phyloP scores from a whole-genome alignment of 768 basidiomycete species.

The Bullera alba region DNA sequence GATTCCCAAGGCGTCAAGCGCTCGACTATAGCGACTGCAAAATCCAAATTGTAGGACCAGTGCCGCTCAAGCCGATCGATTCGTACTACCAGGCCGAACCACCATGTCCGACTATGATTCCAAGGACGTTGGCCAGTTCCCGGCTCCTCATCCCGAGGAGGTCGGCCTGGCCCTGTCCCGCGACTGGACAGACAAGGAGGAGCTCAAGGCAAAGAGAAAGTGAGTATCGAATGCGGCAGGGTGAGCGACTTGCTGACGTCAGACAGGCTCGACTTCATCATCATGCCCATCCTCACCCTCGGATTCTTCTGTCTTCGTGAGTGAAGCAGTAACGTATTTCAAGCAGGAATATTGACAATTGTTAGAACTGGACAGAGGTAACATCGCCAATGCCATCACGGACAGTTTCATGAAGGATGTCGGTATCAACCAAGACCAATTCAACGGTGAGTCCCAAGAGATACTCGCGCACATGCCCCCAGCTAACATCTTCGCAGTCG shows the following conservation, averaged over 20 bases:
- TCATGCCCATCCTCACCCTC: conserved; percentile 29
- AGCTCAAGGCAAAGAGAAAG: conserved; percentile 13
- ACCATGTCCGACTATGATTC: no score
- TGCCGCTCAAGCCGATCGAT: no score
- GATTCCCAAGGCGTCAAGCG: no score
- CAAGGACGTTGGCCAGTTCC: no score
- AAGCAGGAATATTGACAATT: background rate
- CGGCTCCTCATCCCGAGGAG: no score
- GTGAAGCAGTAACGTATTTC: conserved; percentile 1
- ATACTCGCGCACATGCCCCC: no score
- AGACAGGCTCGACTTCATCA: conserved; percentile 19
- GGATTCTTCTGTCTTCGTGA: conserved; percentile 29
- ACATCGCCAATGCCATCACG: conserved; percentile 24
- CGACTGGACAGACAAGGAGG: conserved; percentile 15
- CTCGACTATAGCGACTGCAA: no score
- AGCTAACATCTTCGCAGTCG: no score
- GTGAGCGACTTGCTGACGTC: background rate
- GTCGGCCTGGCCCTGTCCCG: no score
- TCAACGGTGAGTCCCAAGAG: no score
- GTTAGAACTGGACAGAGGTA: conserved; percentile 9
- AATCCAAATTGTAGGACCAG: no score
- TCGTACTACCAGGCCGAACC: no score
- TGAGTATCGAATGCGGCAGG: background rate
- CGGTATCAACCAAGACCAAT: conserved; percentile 21
- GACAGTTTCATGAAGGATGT: conserved; percentile 24